A percentile compares a stretch with the other conserved stretches of the same genome.
These are phyloP conservation scores for Hysterangium stoloniferum DNA, from an alignment of 768 basidiomycete species.

Conservation along the genomic window DNA sequence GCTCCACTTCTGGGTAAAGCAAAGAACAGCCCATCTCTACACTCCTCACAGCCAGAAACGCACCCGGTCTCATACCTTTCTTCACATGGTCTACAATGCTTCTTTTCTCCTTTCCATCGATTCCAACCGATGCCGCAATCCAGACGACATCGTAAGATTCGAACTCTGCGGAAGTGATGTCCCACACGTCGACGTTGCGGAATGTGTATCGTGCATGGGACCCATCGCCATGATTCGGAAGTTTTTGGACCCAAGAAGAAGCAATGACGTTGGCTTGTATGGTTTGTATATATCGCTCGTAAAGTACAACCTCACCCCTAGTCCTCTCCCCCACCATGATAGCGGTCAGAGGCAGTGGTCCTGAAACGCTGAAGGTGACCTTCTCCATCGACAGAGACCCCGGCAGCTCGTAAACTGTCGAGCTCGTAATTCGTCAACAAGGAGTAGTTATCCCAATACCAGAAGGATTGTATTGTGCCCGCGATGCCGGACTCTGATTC, in stretches of 20 bases:
- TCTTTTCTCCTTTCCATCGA: constrained; percentile 5
- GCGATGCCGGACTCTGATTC: neutral
- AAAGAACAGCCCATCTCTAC: constrained; percentile 9
- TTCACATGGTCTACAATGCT: neutral
- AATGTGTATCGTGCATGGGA: neutral
- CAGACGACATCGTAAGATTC: constrained; percentile 5
- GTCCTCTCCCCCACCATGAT: constrained; percentile 3
- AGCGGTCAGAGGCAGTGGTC: constrained; percentile 5
- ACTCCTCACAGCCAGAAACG: constrained; percentile 8
- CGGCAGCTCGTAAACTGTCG: constrained; percentile 4
- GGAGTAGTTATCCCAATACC: constrained; percentile 9
- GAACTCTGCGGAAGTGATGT: neutral
- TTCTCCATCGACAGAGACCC: neutral
- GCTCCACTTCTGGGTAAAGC: constrained; percentile 7
- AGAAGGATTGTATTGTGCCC: constrained; percentile 3
- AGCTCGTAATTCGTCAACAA: constrained; percentile 5
- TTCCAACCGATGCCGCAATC: constrained; percentile 7
- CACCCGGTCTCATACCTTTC: constrained; percentile 1
- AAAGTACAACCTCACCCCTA: constrained; percentile 4
- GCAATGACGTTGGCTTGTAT: constrained; percentile 5
- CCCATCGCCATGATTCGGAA: neutral
- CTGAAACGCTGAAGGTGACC: constrained; percentile 5
- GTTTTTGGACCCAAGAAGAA: constrained; percentile 1
- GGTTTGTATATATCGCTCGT: constrained; percentile 1
- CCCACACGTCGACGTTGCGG: constrained; percentile 4